A percentile compares a stretch with the other conserved stretches of the same genome.
Evolutionary conservation across 768 basidiomycete species (phyloP).

Genomic region (Gymnopilus dilepis): DNA sequence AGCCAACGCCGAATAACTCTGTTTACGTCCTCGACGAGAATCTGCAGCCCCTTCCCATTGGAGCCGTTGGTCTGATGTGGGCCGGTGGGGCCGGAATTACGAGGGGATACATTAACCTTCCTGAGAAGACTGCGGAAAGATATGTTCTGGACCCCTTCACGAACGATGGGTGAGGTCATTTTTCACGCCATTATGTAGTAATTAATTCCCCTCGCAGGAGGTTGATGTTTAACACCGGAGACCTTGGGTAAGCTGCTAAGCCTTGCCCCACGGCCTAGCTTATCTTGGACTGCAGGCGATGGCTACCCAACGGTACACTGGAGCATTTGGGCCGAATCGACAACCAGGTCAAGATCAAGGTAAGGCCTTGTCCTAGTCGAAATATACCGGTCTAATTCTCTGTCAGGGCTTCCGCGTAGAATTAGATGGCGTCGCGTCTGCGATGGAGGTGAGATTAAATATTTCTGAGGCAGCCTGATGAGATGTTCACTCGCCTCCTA

Average conservation of each 20-base stretch:
- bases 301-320: constrained; percentile 56
- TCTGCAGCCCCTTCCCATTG: constrained; percentile 41
- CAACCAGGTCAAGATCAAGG: constrained; percentile 70
- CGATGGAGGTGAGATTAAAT: constrained; percentile 53
- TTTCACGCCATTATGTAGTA: constrained; percentile 1
- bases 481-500: constrained; percentile 20
- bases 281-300: constrained; percentile 39
- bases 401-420: constrained; percentile 67
- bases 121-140: constrained; percentile 57
- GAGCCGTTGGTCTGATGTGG: constrained; percentile 57
- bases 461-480: not conserved
- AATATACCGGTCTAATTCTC: not conserved
- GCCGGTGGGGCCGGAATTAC: constrained; percentile 66
- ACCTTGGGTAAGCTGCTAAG: constrained; percentile 45
- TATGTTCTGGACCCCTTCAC: constrained; percentile 57
- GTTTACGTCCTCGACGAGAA: constrained; percentile 46
- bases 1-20: constrained; percentile 59
- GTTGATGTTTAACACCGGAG: constrained; percentile 70
- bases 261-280: not conserved
- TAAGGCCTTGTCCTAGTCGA: constrained; percentile 21
- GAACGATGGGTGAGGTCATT: constrained; percentile 45
- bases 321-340: constrained; percentile 65
- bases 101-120: constrained; percentile 59
- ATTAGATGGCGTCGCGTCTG: constrained; percentile 63
- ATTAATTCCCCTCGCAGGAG: constrained; percentile 21